Evolutionary conservation across 1,284 basidiomycete genomes (phyloP).

Genomic region (Ustanciosporium gigantosporum): DNA sequence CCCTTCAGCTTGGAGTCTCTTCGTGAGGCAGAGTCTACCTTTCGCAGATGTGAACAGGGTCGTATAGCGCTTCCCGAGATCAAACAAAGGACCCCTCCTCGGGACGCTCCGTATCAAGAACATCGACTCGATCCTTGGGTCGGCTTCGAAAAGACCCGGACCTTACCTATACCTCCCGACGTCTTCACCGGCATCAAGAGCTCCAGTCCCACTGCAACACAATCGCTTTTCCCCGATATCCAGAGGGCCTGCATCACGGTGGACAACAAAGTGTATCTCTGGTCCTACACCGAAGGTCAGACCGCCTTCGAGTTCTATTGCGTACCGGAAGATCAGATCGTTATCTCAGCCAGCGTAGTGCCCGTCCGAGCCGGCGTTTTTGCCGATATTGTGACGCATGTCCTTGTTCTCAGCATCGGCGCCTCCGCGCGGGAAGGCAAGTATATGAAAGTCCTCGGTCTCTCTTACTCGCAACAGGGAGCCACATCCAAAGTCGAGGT

Average conservation of each 20-base stretch:
- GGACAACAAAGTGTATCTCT: constrained; percentile 90
- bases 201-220: constrained; percentile 46
- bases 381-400: constrained; percentile 84
- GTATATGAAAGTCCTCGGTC: constrained; percentile 81
- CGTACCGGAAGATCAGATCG: constrained; percentile 81
- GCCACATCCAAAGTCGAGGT: constrained; percentile 70
- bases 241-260: constrained; percentile 94
- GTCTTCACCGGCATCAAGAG: constrained; percentile 53
- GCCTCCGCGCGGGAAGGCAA: constrained; percentile 64
- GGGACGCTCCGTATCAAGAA: constrained; percentile 51
- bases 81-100: constrained; percentile 38
- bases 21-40: constrained; percentile 30
- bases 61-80: constrained; percentile 34
- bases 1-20: constrained; percentile 25
- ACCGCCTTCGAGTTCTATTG: constrained; percentile 84
- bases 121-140: constrained; percentile 50
- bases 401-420: constrained; percentile 85
- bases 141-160: constrained; percentile 44
- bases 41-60: constrained; percentile 31
- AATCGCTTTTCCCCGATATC: constrained; percentile 86
- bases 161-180: constrained; percentile 46
- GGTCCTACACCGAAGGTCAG: constrained; percentile 94
- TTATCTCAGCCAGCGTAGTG: constrained; percentile 68
- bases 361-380: constrained; percentile 70
- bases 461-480: constrained; percentile 65